phyloP scores from a whole-genome alignment of 2,329 filamentous ascomycete genomes.

The Elsinoe fawcettii region DNA sequence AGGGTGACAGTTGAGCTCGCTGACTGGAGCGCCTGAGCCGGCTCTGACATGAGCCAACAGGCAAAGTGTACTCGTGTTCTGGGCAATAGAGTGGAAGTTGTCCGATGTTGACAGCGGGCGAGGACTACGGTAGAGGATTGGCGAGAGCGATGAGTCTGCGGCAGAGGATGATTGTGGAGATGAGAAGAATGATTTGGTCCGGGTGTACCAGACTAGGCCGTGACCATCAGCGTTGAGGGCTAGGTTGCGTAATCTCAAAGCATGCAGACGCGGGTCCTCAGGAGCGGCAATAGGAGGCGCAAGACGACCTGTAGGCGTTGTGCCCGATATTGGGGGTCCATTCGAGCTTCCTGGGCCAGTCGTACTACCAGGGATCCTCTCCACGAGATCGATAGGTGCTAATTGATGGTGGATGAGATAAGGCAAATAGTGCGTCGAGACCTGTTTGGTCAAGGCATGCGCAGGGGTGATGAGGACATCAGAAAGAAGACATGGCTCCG shows the following conservation, averaged over 20 bases:
- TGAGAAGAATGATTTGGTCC: constrained; percentile 35
- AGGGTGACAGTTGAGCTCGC: constrained; percentile 47
- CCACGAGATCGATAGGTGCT: constrained; percentile 21
- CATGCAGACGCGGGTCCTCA: constrained; percentile 34
- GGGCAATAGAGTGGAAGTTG: constrained; percentile 47
- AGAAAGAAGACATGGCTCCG: constrained; percentile 47
- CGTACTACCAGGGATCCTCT: constrained; percentile 30
- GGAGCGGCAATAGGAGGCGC: neutral
- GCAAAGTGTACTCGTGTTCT: constrained; percentile 44
- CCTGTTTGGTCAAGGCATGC: constrained; percentile 39
- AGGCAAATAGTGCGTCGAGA: constrained; percentile 48
- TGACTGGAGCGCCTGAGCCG: constrained; percentile 41
- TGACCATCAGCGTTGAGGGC: constrained; percentile 50
- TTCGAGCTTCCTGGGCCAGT: no score
- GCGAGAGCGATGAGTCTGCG: constrained; percentile 32
- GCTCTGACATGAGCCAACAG: constrained; percentile 49
- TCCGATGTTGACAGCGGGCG: constrained; percentile 46
- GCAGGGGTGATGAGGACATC: constrained; percentile 45
- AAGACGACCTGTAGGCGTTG: neutral
- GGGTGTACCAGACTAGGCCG: constrained; percentile 49
- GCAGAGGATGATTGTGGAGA: constrained; percentile 21
- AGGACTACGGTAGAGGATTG: constrained; percentile 46
- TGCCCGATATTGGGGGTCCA: neutral
- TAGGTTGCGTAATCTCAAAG: constrained; percentile 44
- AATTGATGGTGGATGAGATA: constrained; percentile 42